A percentile compares a stretch with the other conserved stretches of the same genome.
phyloP scores from a whole-genome alignment of 2,329 filamentous ascomycete species.

The Neonectria coccinea region DNA sequence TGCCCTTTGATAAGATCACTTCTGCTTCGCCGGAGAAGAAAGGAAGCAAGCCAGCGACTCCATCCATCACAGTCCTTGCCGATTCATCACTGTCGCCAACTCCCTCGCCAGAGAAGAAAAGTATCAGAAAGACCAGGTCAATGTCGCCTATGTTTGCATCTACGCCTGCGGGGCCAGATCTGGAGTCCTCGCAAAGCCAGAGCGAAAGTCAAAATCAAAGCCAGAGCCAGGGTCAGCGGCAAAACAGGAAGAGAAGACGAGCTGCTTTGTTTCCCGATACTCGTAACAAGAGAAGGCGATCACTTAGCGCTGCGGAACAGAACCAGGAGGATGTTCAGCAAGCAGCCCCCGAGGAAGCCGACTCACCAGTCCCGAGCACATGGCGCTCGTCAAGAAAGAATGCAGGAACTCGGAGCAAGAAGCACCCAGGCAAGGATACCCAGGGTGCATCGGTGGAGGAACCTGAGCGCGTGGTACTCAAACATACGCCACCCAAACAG shows the following conservation, averaged over 20 bases:
- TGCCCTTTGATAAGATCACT: slow-evolving; percentile 35
- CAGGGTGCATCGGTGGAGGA: slow-evolving; percentile 31
- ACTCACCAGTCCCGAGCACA: slow-evolving; percentile 35
- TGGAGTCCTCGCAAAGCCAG: slow-evolving; percentile 28
- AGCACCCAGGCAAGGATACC: slow-evolving; percentile 21
- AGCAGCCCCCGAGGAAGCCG: slow-evolving; percentile 29
- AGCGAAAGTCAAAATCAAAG: slow-evolving; percentile 26
- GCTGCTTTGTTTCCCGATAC: slow-evolving; percentile 34
- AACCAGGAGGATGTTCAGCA: slow-evolving; percentile 37
- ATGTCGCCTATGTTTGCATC: slow-evolving; percentile 40
- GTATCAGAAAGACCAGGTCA: slow-evolving; percentile 24
- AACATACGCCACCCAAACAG: slow-evolving; percentile 9
- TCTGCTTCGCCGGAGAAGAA: slow-evolving; percentile 36
- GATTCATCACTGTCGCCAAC: slow-evolving; percentile 33
- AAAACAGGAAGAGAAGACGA: slow-evolving; percentile 51
- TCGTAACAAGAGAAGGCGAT: slow-evolving; percentile 48
- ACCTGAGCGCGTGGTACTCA: slow-evolving; percentile 7
- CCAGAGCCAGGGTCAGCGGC: slow-evolving; percentile 32
- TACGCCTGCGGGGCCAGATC: slow-evolving; percentile 34
- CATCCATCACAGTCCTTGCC: slow-evolving; percentile 40
- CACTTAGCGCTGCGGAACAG: slow-evolving; percentile 32
- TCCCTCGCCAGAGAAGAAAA: slow-evolving; percentile 34
- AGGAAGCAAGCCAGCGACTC: slow-evolving; percentile 15
- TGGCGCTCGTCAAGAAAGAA: slow-evolving; percentile 43
- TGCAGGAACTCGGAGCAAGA: slow-evolving; percentile 36